Base-by-base conservation (phyloP, 257 asterid species). In the Haberlea rhodopensis region DNA sequence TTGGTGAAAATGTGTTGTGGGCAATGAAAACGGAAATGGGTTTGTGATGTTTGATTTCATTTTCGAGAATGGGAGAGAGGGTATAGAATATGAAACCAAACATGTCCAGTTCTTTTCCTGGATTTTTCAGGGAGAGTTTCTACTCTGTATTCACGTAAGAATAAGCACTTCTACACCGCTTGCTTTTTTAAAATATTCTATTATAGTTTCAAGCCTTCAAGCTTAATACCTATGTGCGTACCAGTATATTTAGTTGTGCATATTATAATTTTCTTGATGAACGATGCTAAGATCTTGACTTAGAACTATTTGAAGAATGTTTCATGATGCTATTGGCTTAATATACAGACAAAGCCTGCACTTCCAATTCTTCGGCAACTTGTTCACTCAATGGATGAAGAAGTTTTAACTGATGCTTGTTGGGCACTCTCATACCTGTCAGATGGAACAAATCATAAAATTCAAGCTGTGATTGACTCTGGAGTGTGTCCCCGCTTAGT, bases 371-470 rank as follows among this genome's bases (percentile, higher is more conserved):
- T 90, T 78, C 76, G 79, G 28, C 92, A 73, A 20, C 96, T 90
- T 51, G 71, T 87, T 53, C 87, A 72, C 60, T 82, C 85, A 29
- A 84, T 57, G 63, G 97, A 90, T 72, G 96, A 90, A 60, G 97
- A 90, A 78, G 92, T 90, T 66, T 82, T 90, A 27, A 87, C 95
- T 11, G 92, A 90, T 87, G 96, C 96, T 48, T 87, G 95, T 61
- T 90, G 97, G 97, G 97, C 97, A 15, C 95, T 90, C 21, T 90
- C 97, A 0, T 87, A 90, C 68, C 87, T 90, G 10, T 87, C 96
- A 24, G 96, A 87, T 62, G 97, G 97, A 29, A 80, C 89, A 6
- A 84, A 87, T 51, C 95, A 87, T 40, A 90, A 84, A 85, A 84
- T 85, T 66, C 97, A 87, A 80, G 96, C 94, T 71, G 97, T 90